Evolutionary conservation across 176 grass and related monocot species (phyloP), one percentile per base, ranked within the genome.

Genomic region (Miscanthus lutarioriparius): DNA sequence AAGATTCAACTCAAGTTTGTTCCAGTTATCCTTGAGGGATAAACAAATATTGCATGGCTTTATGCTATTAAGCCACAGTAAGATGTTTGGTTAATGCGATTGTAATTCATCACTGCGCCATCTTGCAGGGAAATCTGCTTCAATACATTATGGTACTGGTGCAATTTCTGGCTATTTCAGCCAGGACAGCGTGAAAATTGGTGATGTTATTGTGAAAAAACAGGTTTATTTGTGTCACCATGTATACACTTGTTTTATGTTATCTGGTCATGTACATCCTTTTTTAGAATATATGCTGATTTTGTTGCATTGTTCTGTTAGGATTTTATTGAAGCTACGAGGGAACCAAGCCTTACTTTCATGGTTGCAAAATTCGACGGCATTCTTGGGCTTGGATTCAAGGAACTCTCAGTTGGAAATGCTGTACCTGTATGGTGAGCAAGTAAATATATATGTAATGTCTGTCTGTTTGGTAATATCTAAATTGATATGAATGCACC

Each of bases 321-420:
- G 92, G 73, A 73, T 68, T 97, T 97, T 82, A 94, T 97, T 79
- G 90, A 97, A 90, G 85, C 94, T 36, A 94, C 86, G 2, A 83
- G 51, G 76, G 92, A 97, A 61, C 72, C 92, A 28, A 63, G 92
- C 79, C 11, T 97, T 41, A 93, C 89, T 67, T 97, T 97, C 43
- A 53, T 92, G 80, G 68, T 91, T 45, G 88, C 80, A 61, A 97
- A 97, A 82, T 97, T 97, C 39, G 92, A 97, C 27, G 92, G 94
- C 64, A 92, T 97, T 90, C 84, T 97, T 83, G 94, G 92, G n/a
- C 94, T 97, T 87, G 92, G 87, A 32, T 97, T 94, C 84, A 82
- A 91, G 61, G 89, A 94, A 90, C 92, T 97, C 62, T 90, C 92
- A 8, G 87, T 87, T 56, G 90, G 90, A 38, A 48, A 58, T 76